phyloP scores from a whole-genome alignment of 2,329 filamentous ascomycete species.

The Hirsutella minnesotensis region DNA sequence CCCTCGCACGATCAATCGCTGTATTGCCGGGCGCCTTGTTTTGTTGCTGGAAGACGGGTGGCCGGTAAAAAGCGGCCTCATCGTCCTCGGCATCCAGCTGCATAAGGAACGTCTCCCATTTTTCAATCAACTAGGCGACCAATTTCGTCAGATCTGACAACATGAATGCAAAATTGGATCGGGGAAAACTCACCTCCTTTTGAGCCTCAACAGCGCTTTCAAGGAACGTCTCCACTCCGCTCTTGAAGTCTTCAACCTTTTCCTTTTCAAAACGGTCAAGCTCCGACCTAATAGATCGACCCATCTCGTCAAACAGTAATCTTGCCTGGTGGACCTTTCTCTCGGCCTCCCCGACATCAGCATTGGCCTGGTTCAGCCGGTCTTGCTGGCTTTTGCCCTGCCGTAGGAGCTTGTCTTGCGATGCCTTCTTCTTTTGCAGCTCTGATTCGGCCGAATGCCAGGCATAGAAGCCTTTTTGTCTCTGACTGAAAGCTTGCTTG shows the following conservation, averaged over 20 bases:
- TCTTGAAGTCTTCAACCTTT: conserved; percentile 99
- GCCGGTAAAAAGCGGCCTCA: conserved; percentile 54
- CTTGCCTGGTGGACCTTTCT: conserved; percentile 83
- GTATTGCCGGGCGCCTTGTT: conserved; percentile 42
- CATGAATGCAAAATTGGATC: background rate
- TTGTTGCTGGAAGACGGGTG: conserved; percentile 41
- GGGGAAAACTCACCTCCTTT: conserved; percentile 63
- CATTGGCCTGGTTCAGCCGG: conserved; percentile 79
- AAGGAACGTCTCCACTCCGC: conserved; percentile 90
- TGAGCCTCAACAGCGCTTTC: conserved; percentile 96
- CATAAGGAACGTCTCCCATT: conserved; percentile 97
- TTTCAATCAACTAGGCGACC: conserved; percentile 50
- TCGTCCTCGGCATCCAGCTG: conserved; percentile 92
- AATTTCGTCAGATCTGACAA: background rate
- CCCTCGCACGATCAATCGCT: conserved; percentile 47
- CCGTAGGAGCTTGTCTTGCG: conserved; percentile 87
- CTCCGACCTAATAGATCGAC: conserved; percentile 78
- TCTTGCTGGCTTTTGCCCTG: conserved; percentile 96
- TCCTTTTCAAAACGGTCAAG: conserved; percentile 90
- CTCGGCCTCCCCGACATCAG: conserved; percentile 91
- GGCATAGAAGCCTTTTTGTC: conserved; percentile 89
- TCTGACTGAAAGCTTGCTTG: conserved; percentile 83
- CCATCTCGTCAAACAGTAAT: conserved; percentile 94
- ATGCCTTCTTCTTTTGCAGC: conserved; percentile 75
- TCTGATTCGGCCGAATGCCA: conserved; percentile 91